phyloP scores from a whole-genome alignment of 208 protist genomes.

The Leishmania tropica region DNA sequence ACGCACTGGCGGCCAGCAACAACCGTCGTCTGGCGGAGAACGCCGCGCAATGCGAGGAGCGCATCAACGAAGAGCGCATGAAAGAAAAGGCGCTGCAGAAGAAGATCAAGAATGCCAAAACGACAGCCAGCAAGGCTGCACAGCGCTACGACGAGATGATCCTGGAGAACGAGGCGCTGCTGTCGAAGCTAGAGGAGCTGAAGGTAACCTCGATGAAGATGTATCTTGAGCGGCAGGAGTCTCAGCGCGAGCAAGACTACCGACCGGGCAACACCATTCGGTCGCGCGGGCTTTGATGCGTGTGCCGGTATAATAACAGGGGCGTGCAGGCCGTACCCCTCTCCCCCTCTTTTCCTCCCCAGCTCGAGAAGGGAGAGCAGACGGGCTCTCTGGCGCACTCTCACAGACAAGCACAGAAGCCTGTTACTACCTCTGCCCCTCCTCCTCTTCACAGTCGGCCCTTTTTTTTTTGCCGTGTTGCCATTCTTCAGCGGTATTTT shows the following conservation, averaged over 20 bases:
- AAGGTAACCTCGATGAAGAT: slow-evolving; percentile 93
- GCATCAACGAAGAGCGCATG: slow-evolving; percentile 77
- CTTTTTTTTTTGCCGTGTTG: neutral
- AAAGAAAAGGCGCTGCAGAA: slow-evolving; percentile 84
- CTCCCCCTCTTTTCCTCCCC: neutral
- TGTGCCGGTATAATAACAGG: neutral
- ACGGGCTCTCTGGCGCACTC: neutral
- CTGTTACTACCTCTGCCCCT: neutral
- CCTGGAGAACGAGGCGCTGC: slow-evolving; percentile 86
- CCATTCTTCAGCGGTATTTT: neutral
- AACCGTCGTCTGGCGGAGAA: slow-evolving; percentile 86
- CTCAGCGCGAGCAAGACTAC: slow-evolving; percentile 72
- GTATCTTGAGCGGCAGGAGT: slow-evolving; percentile 87
- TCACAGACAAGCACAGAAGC: neutral
- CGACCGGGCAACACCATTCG: slow-evolving; percentile 45
- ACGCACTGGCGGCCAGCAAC: slow-evolving; percentile 76
- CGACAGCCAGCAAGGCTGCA: slow-evolving; percentile 74
- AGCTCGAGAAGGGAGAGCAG: neutral
- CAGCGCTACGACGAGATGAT: slow-evolving; percentile 94
- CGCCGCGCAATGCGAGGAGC: slow-evolving; percentile 77
- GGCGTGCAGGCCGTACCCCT: neutral
- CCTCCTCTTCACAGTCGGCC: neutral
- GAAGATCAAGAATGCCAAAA: slow-evolving; percentile 87
- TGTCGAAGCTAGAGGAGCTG: slow-evolving; percentile 86
- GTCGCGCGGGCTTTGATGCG: slow-evolving; percentile 46